Percentiles rank a stretch among this genome's conserved stretches.
Conservation (phyloP, 495 filamentous ascomycete species). For the Penicillium waksmanii region DNA sequence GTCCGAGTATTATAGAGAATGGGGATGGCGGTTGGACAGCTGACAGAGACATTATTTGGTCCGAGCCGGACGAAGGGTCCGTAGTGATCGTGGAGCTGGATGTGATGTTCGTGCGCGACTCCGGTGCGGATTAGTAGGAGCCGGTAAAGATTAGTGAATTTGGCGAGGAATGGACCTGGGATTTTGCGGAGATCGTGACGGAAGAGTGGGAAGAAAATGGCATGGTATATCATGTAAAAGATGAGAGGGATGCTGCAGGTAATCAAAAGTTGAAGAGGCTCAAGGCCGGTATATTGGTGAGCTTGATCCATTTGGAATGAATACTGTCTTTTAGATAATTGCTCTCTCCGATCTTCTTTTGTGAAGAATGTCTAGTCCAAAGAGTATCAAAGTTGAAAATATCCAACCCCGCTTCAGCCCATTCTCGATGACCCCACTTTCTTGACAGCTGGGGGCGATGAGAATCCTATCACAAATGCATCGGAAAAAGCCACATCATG, state of each 20-base stretch:
- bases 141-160: slow-evolving; percentile 38
- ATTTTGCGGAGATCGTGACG: slow-evolving; percentile 24
- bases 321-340: too few relatives aligned
- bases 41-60: slow-evolving; percentile 56
- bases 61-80: slow-evolving; percentile 59
- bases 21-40: slow-evolving; percentile 42
- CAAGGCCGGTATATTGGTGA: background rate
- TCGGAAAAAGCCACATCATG: too few relatives aligned
- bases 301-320: background rate
- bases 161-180: slow-evolving; percentile 49
- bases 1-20: slow-evolving; percentile 38
- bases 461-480: background rate
- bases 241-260: slow-evolving; percentile 1
- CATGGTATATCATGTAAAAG: slow-evolving; percentile 7
- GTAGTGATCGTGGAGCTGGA: slow-evolving; percentile 50
- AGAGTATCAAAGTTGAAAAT: too few relatives aligned
- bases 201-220: slow-evolving; percentile 10
- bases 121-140: slow-evolving; percentile 31
- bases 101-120: slow-evolving; percentile 31
- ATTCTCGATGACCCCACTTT: background rate
- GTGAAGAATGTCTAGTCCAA: too few relatives aligned
- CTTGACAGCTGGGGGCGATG: background rate
- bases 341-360: too few relatives aligned
- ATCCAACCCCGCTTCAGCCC: background rate
- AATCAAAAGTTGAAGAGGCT: background rate